Conservation (phyloP, 2,329 filamentous ascomycete species). For the Dactylellina parvicollis region DNA sequence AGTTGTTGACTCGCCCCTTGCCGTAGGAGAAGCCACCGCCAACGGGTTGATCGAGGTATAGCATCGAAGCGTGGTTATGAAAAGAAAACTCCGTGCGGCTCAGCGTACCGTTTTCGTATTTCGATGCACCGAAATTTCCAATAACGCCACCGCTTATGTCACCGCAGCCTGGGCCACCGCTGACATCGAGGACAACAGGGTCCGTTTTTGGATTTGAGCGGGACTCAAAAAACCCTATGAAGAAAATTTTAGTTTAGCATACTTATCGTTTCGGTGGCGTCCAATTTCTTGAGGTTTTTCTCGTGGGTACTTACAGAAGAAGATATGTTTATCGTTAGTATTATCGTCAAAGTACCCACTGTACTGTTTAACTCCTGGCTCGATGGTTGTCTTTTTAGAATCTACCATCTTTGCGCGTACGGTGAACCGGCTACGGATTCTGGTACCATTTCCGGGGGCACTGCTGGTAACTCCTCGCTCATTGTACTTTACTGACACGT, state of each 20-base stretch:
- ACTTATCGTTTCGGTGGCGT: neutral
- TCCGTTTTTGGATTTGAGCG: slow-evolving; percentile 97
- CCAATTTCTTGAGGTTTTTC: slow-evolving; percentile 61
- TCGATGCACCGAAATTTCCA: slow-evolving; percentile 90
- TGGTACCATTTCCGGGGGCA: neutral
- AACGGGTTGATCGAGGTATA: slow-evolving; percentile 98
- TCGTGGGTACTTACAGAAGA: slow-evolving; percentile 76
- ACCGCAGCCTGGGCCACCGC: slow-evolving; percentile 95
- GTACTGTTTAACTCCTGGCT: slow-evolving; percentile 91
- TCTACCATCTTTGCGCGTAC: slow-evolving; percentile 10
- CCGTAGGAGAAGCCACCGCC: slow-evolving; percentile 98
- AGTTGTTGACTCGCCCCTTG: slow-evolving; percentile 83
- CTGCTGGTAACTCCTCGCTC: no score
- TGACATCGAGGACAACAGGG: slow-evolving; percentile 92
- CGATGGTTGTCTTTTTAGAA: slow-evolving; percentile 69
- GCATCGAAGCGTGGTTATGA: slow-evolving; percentile 97
- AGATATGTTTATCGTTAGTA: slow-evolving; percentile 90
- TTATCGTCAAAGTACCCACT: slow-evolving; percentile 97
- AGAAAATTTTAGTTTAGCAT: slow-evolving; percentile 68
- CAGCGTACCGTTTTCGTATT: slow-evolving; percentile 82
- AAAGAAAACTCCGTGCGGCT: slow-evolving; percentile 88
- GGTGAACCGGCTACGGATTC: neutral
- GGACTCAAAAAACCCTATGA: slow-evolving; percentile 70
- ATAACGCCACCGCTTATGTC: slow-evolving; percentile 96
- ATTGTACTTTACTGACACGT: no score